phyloP scores from a whole-genome alignment of 2,329 filamentous ascomycete species.

The Annulohypoxylon truncatum region DNA sequence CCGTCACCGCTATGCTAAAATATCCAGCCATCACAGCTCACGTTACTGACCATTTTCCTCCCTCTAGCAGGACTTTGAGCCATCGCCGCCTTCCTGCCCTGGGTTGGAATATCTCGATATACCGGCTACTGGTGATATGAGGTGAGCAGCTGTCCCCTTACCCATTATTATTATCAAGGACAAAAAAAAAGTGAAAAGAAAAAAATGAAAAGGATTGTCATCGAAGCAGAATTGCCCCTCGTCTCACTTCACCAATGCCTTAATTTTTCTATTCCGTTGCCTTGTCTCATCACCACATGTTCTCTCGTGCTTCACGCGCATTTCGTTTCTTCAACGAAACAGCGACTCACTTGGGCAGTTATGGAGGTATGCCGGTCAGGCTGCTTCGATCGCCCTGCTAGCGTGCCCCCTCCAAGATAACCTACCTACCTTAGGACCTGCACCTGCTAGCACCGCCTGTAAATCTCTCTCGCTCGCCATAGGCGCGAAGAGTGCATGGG shows the following conservation, averaged over 20 bases:
- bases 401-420: conserved; percentile 37
- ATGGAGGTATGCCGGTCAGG: conserved; percentile 41
- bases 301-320: conserved; percentile 12
- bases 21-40: conserved; percentile 33
- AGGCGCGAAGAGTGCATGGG: conserved; percentile 50
- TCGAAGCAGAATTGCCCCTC: not conserved
- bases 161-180: not conserved
- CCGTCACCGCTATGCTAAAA: conserved; percentile 35
- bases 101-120: conserved; percentile 67
- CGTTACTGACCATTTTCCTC: conserved; percentile 51
- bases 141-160: conserved; percentile 56
- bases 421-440: conserved; percentile 40
- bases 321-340: conserved; percentile 12
- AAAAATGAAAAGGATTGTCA: not conserved
- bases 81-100: conserved; percentile 61
- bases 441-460: conserved; percentile 42
- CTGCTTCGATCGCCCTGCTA: conserved; percentile 43
- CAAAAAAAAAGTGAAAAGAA: not conserved
- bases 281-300: conserved; percentile 22
- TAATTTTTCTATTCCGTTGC: conserved; percentile 4
- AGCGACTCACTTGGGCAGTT: conserved; percentile 23
- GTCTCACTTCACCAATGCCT: not conserved
- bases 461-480: conserved; percentile 38
- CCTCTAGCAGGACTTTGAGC: conserved; percentile 65
- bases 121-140: conserved; percentile 64